A percentile compares a stretch with the other conserved stretches of the same genome.
Conservation (phyloP, 116 monocot species). For the Posidonia oceanica region DNA sequence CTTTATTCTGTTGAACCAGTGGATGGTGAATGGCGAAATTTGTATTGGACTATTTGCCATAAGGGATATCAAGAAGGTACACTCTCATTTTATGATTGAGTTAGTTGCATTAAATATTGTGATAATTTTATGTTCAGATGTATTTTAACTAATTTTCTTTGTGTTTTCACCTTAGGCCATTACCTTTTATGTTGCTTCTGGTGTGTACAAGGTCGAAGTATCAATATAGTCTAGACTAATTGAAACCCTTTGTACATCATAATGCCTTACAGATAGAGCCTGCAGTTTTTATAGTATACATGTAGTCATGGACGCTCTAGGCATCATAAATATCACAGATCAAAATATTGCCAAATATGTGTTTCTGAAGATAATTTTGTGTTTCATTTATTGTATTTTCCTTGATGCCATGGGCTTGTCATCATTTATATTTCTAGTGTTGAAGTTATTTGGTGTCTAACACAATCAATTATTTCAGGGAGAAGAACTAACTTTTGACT, state of each 20-base stretch:
- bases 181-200: too few relatives aligned
- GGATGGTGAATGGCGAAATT: slow-evolving; percentile 99
- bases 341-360: too few relatives aligned
- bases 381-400: background rate
- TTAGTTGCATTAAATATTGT: background rate
- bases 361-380: too few relatives aligned
- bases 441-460: background rate
- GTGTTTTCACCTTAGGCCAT: too few relatives aligned
- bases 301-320: too few relatives aligned
- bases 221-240: too few relatives aligned
- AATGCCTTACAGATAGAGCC: too few relatives aligned
- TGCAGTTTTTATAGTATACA: too few relatives aligned
- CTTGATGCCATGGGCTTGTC: background rate
- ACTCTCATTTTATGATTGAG: background rate
- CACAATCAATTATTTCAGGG: slow-evolving; percentile 31
- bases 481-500: slow-evolving; percentile 97
- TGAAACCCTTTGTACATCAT: too few relatives aligned
- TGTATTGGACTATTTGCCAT: slow-evolving; percentile 93
- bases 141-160: background rate
- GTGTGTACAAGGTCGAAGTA: too few relatives aligned
- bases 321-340: too few relatives aligned
- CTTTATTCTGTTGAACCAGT: slow-evolving; percentile 39
- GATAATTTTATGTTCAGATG: background rate
- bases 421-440: background rate
- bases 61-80: slow-evolving; percentile 88